Percentiles rank a stretch among this genome's conserved stretches.
Conservation (phyloP, 768 basidiomycete genomes). For the Hypsizygus marmoreus region DNA sequence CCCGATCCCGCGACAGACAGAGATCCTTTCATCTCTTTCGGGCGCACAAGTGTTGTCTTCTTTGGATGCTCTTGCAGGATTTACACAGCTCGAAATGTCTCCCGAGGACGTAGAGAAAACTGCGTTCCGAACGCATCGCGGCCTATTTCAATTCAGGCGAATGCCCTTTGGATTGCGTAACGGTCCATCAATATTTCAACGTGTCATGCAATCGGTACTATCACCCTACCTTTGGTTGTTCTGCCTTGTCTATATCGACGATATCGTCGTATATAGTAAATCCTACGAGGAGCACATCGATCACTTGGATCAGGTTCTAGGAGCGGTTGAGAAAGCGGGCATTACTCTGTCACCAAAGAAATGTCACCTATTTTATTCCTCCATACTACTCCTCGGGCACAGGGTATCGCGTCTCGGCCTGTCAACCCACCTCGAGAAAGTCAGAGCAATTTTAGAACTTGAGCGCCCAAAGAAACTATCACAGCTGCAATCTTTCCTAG, state of each 20-base stretch:
- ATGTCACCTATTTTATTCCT: too few relatives aligned
- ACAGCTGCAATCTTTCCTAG: too few relatives aligned
- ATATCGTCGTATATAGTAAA: neutral
- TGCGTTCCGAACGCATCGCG: neutral
- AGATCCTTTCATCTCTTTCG: too few relatives aligned
- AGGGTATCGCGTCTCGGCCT: too few relatives aligned
- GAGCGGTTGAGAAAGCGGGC: too few relatives aligned
- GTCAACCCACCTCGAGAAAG: too few relatives aligned
- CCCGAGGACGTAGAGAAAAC: neutral
- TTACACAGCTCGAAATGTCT: neutral
- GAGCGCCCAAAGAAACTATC: too few relatives aligned
- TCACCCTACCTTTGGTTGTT: neutral
- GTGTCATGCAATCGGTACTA: neutral
- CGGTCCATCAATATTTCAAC: conserved; percentile 1
- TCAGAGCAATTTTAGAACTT: too few relatives aligned
- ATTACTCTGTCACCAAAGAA: too few relatives aligned
- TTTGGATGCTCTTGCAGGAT: neutral
- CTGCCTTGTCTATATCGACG: neutral
- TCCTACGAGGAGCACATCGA: neutral
- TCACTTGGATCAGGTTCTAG: too few relatives aligned
- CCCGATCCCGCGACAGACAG: neutral
- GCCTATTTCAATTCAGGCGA: neutral
- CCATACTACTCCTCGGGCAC: too few relatives aligned
- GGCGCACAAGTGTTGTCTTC: neutral
- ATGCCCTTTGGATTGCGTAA: conserved; percentile 3